Evolutionary conservation across 805 yeast genomes (phyloP).

Genomic region (Scheffersomyces ergatensis): DNA sequence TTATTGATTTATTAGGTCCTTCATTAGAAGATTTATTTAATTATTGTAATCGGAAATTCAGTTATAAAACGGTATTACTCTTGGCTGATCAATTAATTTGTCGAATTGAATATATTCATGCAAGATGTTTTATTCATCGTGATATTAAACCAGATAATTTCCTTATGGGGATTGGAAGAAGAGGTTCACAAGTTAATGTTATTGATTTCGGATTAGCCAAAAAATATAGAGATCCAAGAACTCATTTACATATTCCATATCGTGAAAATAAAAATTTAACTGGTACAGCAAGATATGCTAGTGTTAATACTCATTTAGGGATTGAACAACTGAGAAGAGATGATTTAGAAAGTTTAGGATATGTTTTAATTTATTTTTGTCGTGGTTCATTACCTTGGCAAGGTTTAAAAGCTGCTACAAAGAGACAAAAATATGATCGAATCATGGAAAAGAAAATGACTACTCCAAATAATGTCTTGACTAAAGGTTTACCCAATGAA

Average conservation of each 20-base stretch:
- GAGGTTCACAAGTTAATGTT: slow-evolving; percentile 93
- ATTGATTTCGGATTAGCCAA: slow-evolving; percentile 94
- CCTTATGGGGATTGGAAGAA: slow-evolving; percentile 84
- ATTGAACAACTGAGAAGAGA: slow-evolving; percentile 96
- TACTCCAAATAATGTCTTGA: slow-evolving; percentile 79
- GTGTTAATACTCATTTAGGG: slow-evolving; percentile 93
- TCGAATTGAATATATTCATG: slow-evolving; percentile 93
- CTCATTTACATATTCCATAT: slow-evolving; percentile 93
- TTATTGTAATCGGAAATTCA: slow-evolving; percentile 90
- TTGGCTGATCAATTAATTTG: slow-evolving; percentile 93
- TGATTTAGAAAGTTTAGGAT: slow-evolving; percentile 92
- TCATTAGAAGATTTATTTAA: slow-evolving; percentile 93
- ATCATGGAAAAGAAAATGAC: slow-evolving; percentile 94
- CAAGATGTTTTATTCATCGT: slow-evolving; percentile 84
- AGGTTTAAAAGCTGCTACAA: slow-evolving; percentile 94
- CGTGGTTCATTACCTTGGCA: slow-evolving; percentile 98
- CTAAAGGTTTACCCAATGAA: slow-evolving; percentile 90
- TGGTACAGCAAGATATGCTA: slow-evolving; percentile 96
- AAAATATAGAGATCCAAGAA: slow-evolving; percentile 90
- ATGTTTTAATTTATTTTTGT: slow-evolving; percentile 90
- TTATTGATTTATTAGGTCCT: slow-evolving; percentile 92
- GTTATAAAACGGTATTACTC: slow-evolving; percentile 87
- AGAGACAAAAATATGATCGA: slow-evolving; percentile 94
- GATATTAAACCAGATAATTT: slow-evolving; percentile 85
- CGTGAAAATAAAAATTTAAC: slow-evolving; percentile 94